Conservation (phyloP, 176 grass and related monocot species). For the Pontederia crassipes region DNA sequence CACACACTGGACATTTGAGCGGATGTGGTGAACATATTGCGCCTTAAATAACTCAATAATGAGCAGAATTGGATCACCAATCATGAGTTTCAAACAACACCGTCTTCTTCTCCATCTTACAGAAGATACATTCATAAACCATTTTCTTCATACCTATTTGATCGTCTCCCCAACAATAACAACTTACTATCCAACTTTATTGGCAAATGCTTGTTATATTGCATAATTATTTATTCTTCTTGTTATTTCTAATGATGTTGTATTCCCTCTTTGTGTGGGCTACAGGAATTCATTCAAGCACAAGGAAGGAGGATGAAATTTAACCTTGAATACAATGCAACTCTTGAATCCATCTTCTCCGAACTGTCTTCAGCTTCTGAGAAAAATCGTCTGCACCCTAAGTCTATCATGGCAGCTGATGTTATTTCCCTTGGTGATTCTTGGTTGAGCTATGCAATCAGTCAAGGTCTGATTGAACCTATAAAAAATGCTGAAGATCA, state of each 20-base stretch:
- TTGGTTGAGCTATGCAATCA: conserved; percentile 65
- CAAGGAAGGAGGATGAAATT: conserved; percentile 83
- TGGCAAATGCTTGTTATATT: neutral
- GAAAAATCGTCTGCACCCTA: conserved; percentile 48
- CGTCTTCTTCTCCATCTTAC: no score
- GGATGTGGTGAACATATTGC: no score
- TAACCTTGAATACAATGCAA: conserved; percentile 35
- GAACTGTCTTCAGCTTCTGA: conserved; percentile 55
- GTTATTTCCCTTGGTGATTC: conserved; percentile 70
- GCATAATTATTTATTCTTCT: neutral
- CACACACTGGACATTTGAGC: no score
- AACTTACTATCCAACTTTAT: no score
- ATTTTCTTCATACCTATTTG: no score
- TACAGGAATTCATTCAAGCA: conserved; percentile 66
- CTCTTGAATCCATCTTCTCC: conserved; percentile 45
- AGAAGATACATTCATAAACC: no score
- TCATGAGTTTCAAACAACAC: no score
- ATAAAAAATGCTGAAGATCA: conserved; percentile 54
- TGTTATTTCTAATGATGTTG: neutral
- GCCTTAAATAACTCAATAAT: no score
- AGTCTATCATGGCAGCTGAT: conserved; percentile 69
- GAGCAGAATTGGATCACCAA: no score
- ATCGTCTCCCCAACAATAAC: no score
- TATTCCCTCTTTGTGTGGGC: conserved; percentile 5
- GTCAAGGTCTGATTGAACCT: conserved; percentile 59